phyloP scores from a whole-genome alignment of 2,329 filamentous ascomycete species.

The Scedosporium apiospermum region DNA sequence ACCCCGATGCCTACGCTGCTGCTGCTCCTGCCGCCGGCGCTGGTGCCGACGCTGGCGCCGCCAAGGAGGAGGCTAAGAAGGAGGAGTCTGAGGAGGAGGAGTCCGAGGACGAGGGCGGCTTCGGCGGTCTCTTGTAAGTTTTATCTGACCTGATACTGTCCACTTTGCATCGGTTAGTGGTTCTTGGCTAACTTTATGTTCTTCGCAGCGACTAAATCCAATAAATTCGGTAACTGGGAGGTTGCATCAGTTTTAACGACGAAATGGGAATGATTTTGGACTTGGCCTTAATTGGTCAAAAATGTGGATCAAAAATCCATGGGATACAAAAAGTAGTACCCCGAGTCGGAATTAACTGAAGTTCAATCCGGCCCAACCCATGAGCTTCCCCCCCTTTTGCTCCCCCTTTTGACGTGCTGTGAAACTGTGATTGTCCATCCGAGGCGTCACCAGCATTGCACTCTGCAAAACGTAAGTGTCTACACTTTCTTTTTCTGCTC shows the following conservation, averaged over 20 bases:
- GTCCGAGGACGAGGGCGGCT: constrained; percentile 44
- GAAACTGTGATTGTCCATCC: neutral
- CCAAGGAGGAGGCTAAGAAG: constrained; percentile 57
- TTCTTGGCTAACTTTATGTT: neutral
- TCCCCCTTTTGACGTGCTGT: neutral
- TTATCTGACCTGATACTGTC: too few relatives aligned
- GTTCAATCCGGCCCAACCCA: neutral
- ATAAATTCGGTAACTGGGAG: neutral
- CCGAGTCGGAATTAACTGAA: constrained; percentile 3
- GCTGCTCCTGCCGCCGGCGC: constrained; percentile 61
- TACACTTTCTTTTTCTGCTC: constrained; percentile 10
- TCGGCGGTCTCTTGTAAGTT: constrained; percentile 70
- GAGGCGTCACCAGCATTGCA: neutral
- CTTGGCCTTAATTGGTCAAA: neutral
- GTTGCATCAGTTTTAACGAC: constrained; percentile 22
- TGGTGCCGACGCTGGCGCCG: constrained; percentile 42
- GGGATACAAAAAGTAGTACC: neutral
- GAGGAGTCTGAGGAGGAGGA: constrained; percentile 60
- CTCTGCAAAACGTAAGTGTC: constrained; percentile 33
- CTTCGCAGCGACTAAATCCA: constrained; percentile 40
- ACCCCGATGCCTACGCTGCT: constrained; percentile 91
- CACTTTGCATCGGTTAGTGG: neutral
- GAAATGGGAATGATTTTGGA: constrained; percentile 23
- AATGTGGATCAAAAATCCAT: neutral
- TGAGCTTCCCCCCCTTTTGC: neutral